Conservation (phyloP, 768 basidiomycete species). For the Kwoniella heveanensis region DNA sequence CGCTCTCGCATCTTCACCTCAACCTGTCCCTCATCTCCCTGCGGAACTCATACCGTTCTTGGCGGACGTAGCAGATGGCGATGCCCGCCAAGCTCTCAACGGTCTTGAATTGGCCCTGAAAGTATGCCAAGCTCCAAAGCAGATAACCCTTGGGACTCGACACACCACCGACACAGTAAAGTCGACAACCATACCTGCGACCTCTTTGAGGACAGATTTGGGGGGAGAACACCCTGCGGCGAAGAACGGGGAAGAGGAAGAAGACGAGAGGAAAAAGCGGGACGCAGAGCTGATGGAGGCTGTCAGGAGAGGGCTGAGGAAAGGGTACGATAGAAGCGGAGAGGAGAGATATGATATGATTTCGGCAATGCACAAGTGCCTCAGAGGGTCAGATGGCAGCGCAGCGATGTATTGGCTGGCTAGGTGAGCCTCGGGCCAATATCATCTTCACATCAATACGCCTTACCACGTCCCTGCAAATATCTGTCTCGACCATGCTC, state of each 20-base stretch:
- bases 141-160: slow-evolving; percentile 8
- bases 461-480: no score
- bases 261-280: slow-evolving; percentile 44
- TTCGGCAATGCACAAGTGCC: slow-evolving; percentile 78
- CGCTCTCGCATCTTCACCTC: slow-evolving; percentile 57
- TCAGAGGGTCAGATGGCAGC: slow-evolving; percentile 72
- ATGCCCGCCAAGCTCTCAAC: slow-evolving; percentile 76
- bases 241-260: not conserved
- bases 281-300: slow-evolving; percentile 63
- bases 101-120: slow-evolving; percentile 70
- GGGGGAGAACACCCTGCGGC: no score
- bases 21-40: slow-evolving; percentile 54
- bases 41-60: slow-evolving; percentile 49
- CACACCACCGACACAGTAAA: no score
- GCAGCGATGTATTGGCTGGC: slow-evolving; percentile 89
- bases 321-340: slow-evolving; percentile 74
- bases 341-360: slow-evolving; percentile 81
- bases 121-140: slow-evolving; percentile 40
- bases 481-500: no score
- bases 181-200: no score
- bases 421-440: slow-evolving; percentile 52
- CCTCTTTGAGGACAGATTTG: no score
- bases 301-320: slow-evolving; percentile 59
- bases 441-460: not conserved
- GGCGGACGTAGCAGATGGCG: slow-evolving; percentile 61